A percentile compares a stretch with the other conserved stretches of the same genome.
Conservation (phyloP, 2,329 filamentous ascomycete species). For the Dactylonectria estremocensis region DNA sequence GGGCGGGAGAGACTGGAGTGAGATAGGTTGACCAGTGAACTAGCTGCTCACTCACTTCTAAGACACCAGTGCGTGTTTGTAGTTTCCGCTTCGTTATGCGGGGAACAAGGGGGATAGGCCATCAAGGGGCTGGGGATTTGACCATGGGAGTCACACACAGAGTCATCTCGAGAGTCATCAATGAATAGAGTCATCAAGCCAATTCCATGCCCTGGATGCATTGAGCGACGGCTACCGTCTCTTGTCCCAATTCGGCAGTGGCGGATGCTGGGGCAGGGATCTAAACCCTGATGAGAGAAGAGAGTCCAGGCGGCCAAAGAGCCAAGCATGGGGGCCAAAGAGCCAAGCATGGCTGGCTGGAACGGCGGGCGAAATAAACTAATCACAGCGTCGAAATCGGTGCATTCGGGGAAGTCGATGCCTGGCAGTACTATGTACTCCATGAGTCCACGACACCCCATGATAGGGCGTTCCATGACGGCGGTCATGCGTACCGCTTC, state of each 20-base stretch:
- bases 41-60: too few relatives aligned
- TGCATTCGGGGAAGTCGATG: not conserved
- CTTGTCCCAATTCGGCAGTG: not conserved
- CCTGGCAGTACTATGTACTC: too few relatives aligned
- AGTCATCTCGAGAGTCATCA: not conserved
- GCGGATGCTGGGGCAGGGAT: not conserved
- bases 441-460: too few relatives aligned
- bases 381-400: slow-evolving; percentile 26
- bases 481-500: too few relatives aligned
- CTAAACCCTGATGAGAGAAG: slow-evolving; percentile 4
- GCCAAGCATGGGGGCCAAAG: not conserved
- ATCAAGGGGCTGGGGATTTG: not conserved
- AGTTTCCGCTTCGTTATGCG: not conserved
- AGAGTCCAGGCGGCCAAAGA: not conserved
- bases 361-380: slow-evolving; percentile 26
- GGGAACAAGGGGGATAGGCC: not conserved
- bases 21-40: not conserved
- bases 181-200: not conserved
- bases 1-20: not conserved
- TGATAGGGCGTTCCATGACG: too few relatives aligned
- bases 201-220: not conserved
- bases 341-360: not conserved
- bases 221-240: not conserved
- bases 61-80: too few relatives aligned
- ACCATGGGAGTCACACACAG: slow-evolving; percentile 1